Evolutionary conservation across 1,139 yeast genomes (phyloP), one percentile per base, ranked within the genome.

Genomic region (Debaryomycetaceae sp.): DNA sequence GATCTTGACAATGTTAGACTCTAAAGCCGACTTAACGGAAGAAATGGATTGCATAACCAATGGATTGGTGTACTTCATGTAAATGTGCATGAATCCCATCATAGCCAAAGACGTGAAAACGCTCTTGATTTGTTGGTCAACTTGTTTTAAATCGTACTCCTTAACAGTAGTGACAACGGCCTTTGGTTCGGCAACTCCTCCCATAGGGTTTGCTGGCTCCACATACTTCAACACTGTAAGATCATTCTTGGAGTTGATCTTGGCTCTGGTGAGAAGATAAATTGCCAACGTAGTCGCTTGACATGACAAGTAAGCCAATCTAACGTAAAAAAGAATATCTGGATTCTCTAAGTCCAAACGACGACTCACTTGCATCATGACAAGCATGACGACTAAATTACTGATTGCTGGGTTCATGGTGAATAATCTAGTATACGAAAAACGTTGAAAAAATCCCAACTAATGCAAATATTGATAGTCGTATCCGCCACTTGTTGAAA

Each of bases 61-160:
- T 45, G 98, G 99, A 72, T 92, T 91, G 65, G 98, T 88, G 78
- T 88, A 94, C 70, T 89, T 87, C 95, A 94, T 83, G 81, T 92
- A 92, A 48, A 92, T 58, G 69, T 92, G 98, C 98, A 92, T 91
- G 81, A 92, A 87, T 28, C 85, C 96, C 94, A 94, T 91, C 97
- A 94, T 91, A 58, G 96, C 97, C 56, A 89, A 66, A 48, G 95
- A 87, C 51, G 94, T 86, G 75, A 85, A 83, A 51, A 89, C 79
- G 49, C 95, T 76, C 70, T 86, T 87, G 65, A 91, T 78, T 48
- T 88, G 83, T 38, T 78, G 45, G 61, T 86, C 83, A 49, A 91
- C 78, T 71, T 92, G 97, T 63, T 81, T 77, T 62, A 88, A 77
- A 65, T 92, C 99, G 72, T 92, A 94, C 56, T 92, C 97, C 73